Conservation (phyloP, 106 monocot species). For the Acanthochlamys bracteata region DNA sequence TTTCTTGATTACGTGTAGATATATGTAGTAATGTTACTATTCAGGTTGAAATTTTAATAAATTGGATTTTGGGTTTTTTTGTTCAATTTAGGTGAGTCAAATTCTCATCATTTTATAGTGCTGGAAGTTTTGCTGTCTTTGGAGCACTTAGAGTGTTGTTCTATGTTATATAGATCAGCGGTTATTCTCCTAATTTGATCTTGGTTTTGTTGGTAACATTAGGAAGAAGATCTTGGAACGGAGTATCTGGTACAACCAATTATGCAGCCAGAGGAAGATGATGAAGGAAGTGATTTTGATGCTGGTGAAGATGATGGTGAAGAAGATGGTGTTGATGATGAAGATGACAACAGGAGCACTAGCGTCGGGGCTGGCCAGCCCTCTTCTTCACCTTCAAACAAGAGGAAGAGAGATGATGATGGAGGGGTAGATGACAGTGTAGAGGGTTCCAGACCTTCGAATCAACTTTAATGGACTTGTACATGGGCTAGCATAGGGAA, state of each 20-base stretch:
- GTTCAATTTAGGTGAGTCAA: too few relatives aligned
- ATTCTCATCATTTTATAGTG: too few relatives aligned
- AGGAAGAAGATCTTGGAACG: conserved; percentile 33
- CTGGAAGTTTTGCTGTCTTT: not conserved
- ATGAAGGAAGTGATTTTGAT: conserved; percentile 24
- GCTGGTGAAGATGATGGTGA: conserved; percentile 30
- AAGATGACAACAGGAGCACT: conserved; percentile 4
- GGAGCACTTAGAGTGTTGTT: not conserved
- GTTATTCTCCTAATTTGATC: not conserved
- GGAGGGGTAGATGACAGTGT: conserved; percentile 28
- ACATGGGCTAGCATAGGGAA: not conserved
- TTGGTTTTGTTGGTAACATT: not conserved
- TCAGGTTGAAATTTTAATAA: too few relatives aligned
- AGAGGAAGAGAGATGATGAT: conserved; percentile 56
- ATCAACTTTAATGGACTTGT: conserved; percentile 16
- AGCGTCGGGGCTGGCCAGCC: conserved; percentile 8
- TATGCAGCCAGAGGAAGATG: conserved; percentile 13
- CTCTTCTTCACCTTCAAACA: conserved; percentile 31
- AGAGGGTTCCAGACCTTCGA: conserved; percentile 37
- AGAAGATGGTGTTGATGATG: conserved; percentile 31
- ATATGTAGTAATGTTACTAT: too few relatives aligned
- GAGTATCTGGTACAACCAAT: conserved; percentile 56
- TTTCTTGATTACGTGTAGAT: too few relatives aligned
- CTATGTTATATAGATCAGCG: not conserved
- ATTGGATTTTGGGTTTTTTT: too few relatives aligned